Conservation (phyloP, 2,329 filamentous ascomycete species). For the Delphinella strobiligena region DNA sequence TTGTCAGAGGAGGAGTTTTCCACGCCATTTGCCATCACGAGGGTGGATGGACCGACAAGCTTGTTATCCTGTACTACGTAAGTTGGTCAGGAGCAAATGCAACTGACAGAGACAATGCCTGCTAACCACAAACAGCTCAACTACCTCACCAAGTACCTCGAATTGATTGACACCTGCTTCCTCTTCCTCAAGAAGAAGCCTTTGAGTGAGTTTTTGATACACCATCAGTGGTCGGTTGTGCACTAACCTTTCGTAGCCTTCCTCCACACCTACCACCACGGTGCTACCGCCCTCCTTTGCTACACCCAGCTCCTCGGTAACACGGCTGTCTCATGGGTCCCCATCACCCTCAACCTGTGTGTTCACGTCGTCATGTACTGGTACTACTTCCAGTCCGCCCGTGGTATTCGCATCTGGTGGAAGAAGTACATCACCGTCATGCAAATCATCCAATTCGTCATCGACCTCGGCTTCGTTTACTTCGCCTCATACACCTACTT, state of each 20-base stretch:
- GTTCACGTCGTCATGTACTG: constrained; percentile 99
- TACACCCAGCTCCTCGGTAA: constrained; percentile 92
- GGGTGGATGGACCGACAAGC: constrained; percentile 86
- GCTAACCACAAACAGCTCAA: constrained; percentile 55
- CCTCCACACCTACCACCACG: constrained; percentile 98
- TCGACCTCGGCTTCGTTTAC: constrained; percentile 96
- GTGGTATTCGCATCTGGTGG: constrained; percentile 95
- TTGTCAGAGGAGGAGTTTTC: constrained; percentile 74
- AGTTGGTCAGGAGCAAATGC: constrained; percentile 33
- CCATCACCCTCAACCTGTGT: constrained; percentile 80
- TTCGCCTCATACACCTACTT: constrained; percentile 99
- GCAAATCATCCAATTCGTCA: constrained; percentile 93
- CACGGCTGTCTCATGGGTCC: constrained; percentile 90
- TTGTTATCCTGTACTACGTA: constrained; percentile 96
- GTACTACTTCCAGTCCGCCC: constrained; percentile 99
- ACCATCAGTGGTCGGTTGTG: not conserved
- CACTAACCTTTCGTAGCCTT: constrained; percentile 46
- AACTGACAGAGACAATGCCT: not conserved
- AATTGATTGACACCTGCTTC: constrained; percentile 91
- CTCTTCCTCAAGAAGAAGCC: constrained; percentile 99
- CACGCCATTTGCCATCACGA: constrained; percentile 69
- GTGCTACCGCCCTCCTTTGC: constrained; percentile 91
- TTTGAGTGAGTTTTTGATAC: constrained; percentile 47
- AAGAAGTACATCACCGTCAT: constrained; percentile 99
- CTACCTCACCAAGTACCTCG: constrained; percentile 96